A percentile compares a stretch with the other conserved stretches of the same genome.
Conservation (phyloP, 371 early-diverging fungal species). For the Mucor lusitanicus region DNA sequence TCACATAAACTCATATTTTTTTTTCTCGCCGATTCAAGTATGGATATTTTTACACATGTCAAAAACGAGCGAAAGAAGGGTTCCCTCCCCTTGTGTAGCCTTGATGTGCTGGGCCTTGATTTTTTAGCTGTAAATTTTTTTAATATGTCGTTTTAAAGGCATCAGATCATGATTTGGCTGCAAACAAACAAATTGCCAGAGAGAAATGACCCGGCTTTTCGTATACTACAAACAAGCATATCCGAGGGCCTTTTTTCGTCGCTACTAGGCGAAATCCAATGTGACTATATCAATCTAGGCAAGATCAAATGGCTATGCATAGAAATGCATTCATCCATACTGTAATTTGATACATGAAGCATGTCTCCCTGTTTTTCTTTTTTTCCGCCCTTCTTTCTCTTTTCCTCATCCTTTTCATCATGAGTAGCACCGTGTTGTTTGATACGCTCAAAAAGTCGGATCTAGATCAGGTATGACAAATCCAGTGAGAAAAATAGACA, state of each 20-base stretch:
- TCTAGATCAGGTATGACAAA: neutral
- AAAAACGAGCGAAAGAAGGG: neutral
- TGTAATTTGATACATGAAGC: neutral
- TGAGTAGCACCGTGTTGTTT: neutral
- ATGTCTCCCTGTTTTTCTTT: neutral
- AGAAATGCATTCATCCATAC: neutral
- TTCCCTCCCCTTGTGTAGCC: neutral
- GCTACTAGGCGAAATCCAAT: neutral
- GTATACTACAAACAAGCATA: neutral
- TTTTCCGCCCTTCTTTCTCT: neutral
- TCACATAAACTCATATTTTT: constrained; percentile 18
- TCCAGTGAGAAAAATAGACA: neutral
- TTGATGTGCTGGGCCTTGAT: neutral
- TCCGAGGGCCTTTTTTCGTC: neutral
- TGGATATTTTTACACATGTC: constrained; percentile 7
- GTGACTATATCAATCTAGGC: neutral
- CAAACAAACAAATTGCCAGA: neutral
- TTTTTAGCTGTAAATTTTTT: neutral
- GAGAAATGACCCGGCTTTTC: neutral
- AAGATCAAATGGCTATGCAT: neutral
- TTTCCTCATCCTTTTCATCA: neutral
- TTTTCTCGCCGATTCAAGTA: constrained; percentile 12
- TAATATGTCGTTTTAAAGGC: neutral
- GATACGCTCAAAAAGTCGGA: neutral
- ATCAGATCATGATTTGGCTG: neutral